Conservation (phyloP, 345 rosid species). For the Sonneratia caseolaris region DNA sequence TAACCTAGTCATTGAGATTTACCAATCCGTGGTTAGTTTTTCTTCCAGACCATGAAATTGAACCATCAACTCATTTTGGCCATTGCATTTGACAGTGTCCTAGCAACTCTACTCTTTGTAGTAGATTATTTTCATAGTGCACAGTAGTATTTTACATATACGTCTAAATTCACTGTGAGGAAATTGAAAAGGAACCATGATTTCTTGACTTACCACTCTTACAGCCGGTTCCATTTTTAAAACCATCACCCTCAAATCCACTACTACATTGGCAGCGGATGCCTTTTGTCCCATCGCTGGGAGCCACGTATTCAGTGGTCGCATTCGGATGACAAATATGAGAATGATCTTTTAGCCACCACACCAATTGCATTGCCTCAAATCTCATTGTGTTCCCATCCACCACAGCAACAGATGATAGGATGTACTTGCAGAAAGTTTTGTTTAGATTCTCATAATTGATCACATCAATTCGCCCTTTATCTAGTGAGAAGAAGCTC, state of each 20-base stretch:
- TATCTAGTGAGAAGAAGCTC: slow-evolving; percentile 25
- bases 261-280: slow-evolving; percentile 41
- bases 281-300: slow-evolving; percentile 17
- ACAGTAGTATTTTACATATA: neutral
- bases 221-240: slow-evolving; percentile 36
- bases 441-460: slow-evolving; percentile 12
- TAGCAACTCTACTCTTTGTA: neutral
- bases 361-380: slow-evolving; percentile 38
- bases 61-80: too few species aligned
- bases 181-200: neutral
- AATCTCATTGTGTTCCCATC: slow-evolving; percentile 26
- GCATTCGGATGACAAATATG: slow-evolving; percentile 27
- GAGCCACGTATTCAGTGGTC: neutral
- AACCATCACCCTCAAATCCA: slow-evolving; percentile 57
- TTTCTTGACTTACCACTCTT: slow-evolving; percentile 44
- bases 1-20: too few species aligned
- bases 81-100: too few species aligned
- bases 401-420: slow-evolving; percentile 39
- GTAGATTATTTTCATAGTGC: neutral
- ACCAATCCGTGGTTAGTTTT: too few species aligned
- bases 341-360: slow-evolving; percentile 54
- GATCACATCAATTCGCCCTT: slow-evolving; percentile 13
- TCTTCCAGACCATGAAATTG: too few species aligned
- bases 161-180: neutral
- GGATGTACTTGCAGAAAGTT: slow-evolving; percentile 27